phyloP scores from a whole-genome alignment of 139 green algal species.

The Picochlorum sp. region DNA sequence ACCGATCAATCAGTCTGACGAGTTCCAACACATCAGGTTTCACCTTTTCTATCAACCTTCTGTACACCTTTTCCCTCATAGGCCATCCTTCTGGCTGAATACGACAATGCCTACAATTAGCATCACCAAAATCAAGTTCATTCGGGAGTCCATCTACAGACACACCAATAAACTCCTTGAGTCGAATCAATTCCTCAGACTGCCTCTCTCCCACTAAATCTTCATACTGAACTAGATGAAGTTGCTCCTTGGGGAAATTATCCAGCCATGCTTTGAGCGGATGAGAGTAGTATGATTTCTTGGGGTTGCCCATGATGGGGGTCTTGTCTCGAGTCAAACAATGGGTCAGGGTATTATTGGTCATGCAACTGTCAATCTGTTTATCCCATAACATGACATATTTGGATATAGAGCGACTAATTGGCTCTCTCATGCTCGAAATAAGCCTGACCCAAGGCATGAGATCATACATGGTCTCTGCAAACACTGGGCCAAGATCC shows the following conservation, averaged over 20 bases:
- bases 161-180: conserved; percentile 13
- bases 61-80: background rate
- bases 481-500: background rate
- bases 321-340: background rate
- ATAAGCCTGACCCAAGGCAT: conserved; percentile 20
- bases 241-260: conserved; percentile 5
- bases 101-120: background rate
- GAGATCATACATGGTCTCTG: background rate
- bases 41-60: background rate
- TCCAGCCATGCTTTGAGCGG: conserved; percentile 12
- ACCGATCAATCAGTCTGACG: background rate
- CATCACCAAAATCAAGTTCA: background rate
- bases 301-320: conserved; percentile 1
- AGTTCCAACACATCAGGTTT: background rate
- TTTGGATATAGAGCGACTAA: conserved; percentile 17
- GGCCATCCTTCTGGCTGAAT: conserved; percentile 13
- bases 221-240: conserved; percentile 13
- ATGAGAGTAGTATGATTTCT: conserved; percentile 6
- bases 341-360: background rate
- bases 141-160: background rate
- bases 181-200: conserved; percentile 2
- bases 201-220: conserved; percentile 7
- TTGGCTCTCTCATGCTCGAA: conserved; percentile 16
- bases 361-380: conserved; percentile 1
- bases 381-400: conserved; percentile 16